Evolutionary conservation across 805 yeast species (phyloP), one percentile per base, ranked within the genome.

Genomic region (Ogataea salicorniae): DNA sequence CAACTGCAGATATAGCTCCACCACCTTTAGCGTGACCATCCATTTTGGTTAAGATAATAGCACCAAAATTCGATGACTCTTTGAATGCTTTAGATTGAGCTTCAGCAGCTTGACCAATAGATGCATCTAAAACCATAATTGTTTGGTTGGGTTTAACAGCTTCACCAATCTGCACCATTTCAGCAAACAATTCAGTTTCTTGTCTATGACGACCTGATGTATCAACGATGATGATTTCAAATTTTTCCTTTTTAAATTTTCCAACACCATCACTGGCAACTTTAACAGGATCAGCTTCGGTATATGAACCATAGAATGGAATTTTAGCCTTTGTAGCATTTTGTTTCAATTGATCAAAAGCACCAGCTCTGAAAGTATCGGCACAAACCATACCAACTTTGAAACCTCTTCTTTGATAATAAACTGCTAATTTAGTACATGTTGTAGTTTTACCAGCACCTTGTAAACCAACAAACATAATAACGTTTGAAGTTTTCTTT

Each of bases 21-120:
- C 99, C 99, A 66, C 99, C 99, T 70, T 87, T 92, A 36, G 98
- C 99, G 61, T 94, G 97, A 45, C 98, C 98, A 69, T 92, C 99
- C 95, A 92, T 83, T 67, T 92, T 92, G 20, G 99, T 92, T 62
- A 92, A 76, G 50, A 92, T 85, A 53, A 92, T 92, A 23, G 97
- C 90, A 59, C 99, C 99, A 62, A 94, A 94, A 62, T 92, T 83
- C 5, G 97, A 75, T 33, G 91, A 80, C 45, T 91, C 96, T 67
- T 92, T 94, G 72, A 92, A 92, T 0, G 99, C 99, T 60, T 77
- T 79, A 5, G 96, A 88, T 69, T 92, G 99, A 7, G 85, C 77
- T 72, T 92, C 97, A 2, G 99, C 99, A 13, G 98, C 97, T 70
- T 92, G 99, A 63, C 99, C 99, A 55, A 92, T 92, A 2, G 97